Evolutionary conservation across 768 basidiomycete genomes (phyloP), one percentile per base, ranked within the genome.

Genomic region (Termitomyces sp.): DNA sequence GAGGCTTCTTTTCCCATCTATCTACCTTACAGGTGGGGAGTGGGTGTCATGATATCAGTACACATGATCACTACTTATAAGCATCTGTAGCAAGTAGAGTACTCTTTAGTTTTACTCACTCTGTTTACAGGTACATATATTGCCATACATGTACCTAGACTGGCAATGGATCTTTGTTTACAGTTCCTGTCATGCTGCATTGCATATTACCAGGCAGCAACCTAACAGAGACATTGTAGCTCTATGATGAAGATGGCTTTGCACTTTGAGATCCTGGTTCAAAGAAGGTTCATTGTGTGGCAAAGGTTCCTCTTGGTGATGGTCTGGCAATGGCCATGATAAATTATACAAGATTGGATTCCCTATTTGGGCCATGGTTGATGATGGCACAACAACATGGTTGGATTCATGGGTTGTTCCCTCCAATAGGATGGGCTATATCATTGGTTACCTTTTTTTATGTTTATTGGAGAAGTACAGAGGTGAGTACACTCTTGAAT

Each of bases 271-370:
- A 25, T 21, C 35, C 35, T 16, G 35, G 35, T 37, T 37, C 35
- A 37, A 37, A 37, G 12, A 37, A 16, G 14, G 35, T 37, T 16
- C 35, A 37, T 74, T 57, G 67, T 2, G 31, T 45, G 1, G 49
- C 42, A 3, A 58, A 69, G 45, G 38, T 53, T 27, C 53, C 68
- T 14, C n/a, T 70, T 19, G 70, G 72, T 59, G 60, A 11, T 75
- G 73, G 73, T 46, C 63, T 5, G 65, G 56, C 0, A 69, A 75
- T 60, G 70, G 73, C 0, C 73, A 75, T 49, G 71, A 74, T 59
- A 75, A 74, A 55, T 61, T 74, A 3, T 50, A 52, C 12, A 52
- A 38, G 16, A 69, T 72, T 38, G 69, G 73, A n/a, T n/a, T n/a
- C 61, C 71, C 65, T 2, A 65, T 71, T 19, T 65, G 64, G 65